Evolutionary conservation across 2,329 filamentous ascomycete genomes (phyloP).

Genomic region (Aulographum hederae): DNA sequence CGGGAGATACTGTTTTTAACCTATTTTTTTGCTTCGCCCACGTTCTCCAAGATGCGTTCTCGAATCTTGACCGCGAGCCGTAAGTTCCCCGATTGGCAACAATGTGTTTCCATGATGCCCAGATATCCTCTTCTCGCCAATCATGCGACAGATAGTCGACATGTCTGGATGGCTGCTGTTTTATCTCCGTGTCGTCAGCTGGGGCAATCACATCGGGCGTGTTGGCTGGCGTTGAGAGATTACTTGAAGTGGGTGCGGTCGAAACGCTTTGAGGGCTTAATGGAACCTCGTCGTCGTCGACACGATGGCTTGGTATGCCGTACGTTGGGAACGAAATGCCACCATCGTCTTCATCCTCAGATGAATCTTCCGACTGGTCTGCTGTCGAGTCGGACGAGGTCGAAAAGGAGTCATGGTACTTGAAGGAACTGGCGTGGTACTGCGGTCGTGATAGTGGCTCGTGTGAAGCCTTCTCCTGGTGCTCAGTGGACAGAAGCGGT

Average conservation of each 20-base stretch:
- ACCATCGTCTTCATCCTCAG: slow-evolving; percentile 15
- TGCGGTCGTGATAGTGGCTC: slow-evolving; percentile 13
- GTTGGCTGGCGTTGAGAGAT: slow-evolving; percentile 33
- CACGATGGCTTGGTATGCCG: slow-evolving; percentile 7
- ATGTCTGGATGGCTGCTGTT: slow-evolving; percentile 60
- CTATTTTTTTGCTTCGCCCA: slow-evolving; percentile 90
- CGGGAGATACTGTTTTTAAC: slow-evolving; percentile 72
- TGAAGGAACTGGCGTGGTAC: not conserved
- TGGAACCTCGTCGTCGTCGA: slow-evolving; percentile 12
- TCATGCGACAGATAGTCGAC: slow-evolving; percentile 92
- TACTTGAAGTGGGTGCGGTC: slow-evolving; percentile 32
- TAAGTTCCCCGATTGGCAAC: slow-evolving; percentile 63
- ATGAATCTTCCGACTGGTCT: slow-evolving; percentile 9
- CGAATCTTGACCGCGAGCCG: slow-evolving; percentile 62
- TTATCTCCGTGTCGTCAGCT: slow-evolving; percentile 64
- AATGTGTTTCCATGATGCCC: slow-evolving; percentile 92
- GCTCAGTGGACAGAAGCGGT: slow-evolving; percentile 17
- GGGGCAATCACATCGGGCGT: slow-evolving; percentile 37
- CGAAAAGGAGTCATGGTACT: not conserved
- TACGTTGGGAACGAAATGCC: slow-evolving; percentile 26
- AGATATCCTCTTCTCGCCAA: slow-evolving; percentile 92
- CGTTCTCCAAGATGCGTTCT: slow-evolving; percentile 93
- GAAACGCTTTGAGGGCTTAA: slow-evolving; percentile 22
- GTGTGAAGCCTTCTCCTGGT: slow-evolving; percentile 13
- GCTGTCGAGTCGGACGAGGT: not conserved